Base-by-base conservation (phyloP, 495 filamentous ascomycete genomes). In the Xylaria venustula region DNA sequence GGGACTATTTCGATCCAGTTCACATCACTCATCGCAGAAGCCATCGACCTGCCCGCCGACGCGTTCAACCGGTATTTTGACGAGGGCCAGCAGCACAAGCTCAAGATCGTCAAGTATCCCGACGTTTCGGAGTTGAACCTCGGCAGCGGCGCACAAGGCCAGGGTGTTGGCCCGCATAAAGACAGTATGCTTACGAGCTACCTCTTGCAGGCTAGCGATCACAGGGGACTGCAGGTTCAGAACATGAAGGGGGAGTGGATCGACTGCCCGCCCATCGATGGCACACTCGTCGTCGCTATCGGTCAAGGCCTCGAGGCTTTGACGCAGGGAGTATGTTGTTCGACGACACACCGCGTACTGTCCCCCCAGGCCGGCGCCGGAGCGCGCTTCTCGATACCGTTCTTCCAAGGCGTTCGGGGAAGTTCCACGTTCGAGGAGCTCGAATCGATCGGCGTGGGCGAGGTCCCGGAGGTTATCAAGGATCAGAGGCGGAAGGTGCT, bases 21-120 rank as follows among this genome's bases (percentile, higher is more conserved):
- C 75, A 91, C 87, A n/a, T 78, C 80, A 5, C 81, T 97, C 0
- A 90, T 97, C 69, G 92, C 94, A 60, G 92, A 97, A 76, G 88
- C 92, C 8, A 85, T 98, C 49, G 87, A 85, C 25, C 81, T 98
- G 0, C 85, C 87, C 0, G 62, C 83, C 0, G 79, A 78, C 25
- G 90, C 92, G 0, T 93, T 98, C 69, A 74, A 88, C 65, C 82
- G 84, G 58, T 98, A 95, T 79, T 95, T 90, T 74, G 91, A 95
- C 59, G 72, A 63, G 17, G 73, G 78, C 3, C 88, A 92, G 73
- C 88, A 96, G 80, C 91, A 96, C 76, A 93, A 94, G 67, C 77
- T 97, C 40, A 98, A 98, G 71, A 90, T 97, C 58, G 85, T 97
- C 63, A 95, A 94, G 72, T 97, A 96, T 65, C 88, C 89, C 0